These are phyloP conservation scores for Pyrrhoderma lamaoense DNA, from an alignment of 1,284 basidiomycete species.

Conservation along the genomic window DNA sequence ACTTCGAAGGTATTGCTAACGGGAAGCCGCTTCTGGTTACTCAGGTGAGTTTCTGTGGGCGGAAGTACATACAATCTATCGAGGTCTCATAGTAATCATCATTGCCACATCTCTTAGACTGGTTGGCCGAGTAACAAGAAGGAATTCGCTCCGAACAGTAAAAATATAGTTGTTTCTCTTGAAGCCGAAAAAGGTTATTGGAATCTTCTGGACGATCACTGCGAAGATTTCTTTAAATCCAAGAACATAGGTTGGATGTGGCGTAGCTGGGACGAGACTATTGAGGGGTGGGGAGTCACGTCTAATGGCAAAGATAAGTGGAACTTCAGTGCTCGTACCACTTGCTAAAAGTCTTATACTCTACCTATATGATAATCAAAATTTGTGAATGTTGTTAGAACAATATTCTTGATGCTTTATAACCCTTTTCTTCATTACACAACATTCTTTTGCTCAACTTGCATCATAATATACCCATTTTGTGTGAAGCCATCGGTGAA, in stretches of 20 bases:
- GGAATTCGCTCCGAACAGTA: slow-evolving; percentile 18
- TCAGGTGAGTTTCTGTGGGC: no score
- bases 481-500: no score
- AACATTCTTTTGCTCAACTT: no score
- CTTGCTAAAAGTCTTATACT: slow-evolving; percentile 11
- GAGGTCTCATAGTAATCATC: not conserved
- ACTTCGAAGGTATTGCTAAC: slow-evolving; percentile 12
- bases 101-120: slow-evolving; percentile 3
- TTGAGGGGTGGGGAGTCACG: slow-evolving; percentile 12
- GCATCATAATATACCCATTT: no score
- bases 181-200: slow-evolving; percentile 17
- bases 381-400: no score
- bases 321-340: slow-evolving; percentile 5
- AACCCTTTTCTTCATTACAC: no score
- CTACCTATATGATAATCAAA: no score
- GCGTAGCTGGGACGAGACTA: slow-evolving; percentile 15
- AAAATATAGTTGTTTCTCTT: slow-evolving; percentile 17
- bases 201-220: slow-evolving; percentile 18
- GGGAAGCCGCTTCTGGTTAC: slow-evolving; percentile 16
- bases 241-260: slow-evolving; percentile 18
- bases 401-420: no score
- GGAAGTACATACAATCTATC: not conserved
- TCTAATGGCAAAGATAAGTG: slow-evolving; percentile 13
- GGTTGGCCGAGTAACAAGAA: slow-evolving; percentile 21
- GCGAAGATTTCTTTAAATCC: slow-evolving; percentile 16